phyloP scores from a whole-genome alignment of 257 asterid genomes.

The Linaria vulgaris region DNA sequence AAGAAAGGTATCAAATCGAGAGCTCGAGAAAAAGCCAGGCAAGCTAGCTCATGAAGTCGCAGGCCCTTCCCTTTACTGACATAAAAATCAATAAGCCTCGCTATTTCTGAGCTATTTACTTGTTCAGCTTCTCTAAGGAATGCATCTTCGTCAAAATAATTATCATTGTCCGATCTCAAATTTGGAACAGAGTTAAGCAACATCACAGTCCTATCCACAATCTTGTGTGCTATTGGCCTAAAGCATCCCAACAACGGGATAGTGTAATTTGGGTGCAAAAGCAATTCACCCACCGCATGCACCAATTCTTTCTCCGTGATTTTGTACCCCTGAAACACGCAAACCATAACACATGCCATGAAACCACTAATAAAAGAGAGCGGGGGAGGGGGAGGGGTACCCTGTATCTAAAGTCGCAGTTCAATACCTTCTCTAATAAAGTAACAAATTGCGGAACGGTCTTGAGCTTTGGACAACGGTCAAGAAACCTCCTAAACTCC shows the following conservation, averaged over 20 bases:
- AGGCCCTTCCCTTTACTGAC: conserved; percentile 54
- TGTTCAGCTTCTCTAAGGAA: conserved; percentile 49
- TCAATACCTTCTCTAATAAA: conserved; percentile 59
- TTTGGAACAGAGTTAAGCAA: conserved; percentile 62
- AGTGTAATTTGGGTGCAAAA: conserved; percentile 82
- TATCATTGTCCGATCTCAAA: conserved; percentile 48
- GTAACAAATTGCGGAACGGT: conserved; percentile 36
- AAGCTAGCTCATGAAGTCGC: conserved; percentile 83
- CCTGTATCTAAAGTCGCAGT: too few relatives aligned
- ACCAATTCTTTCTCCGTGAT: conserved; percentile 74
- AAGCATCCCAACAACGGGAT: conserved; percentile 84
- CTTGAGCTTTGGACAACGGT: conserved; percentile 62
- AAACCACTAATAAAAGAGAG: too few relatives aligned
- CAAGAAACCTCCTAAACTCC: conserved; percentile 64
- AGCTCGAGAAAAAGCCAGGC: conserved; percentile 77
- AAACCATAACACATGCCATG: conserved; percentile 4
- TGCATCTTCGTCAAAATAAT: conserved; percentile 43
- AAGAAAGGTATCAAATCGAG: conserved; percentile 65
- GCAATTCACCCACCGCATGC: conserved; percentile 55
- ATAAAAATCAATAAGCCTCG: conserved; percentile 51
- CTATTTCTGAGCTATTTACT: conserved; percentile 36
- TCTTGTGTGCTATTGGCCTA: conserved; percentile 61
- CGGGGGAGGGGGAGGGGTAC: too few relatives aligned
- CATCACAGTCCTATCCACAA: conserved; percentile 51
- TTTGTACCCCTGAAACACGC: conserved; percentile 50